These are phyloP conservation scores for Botrytis byssoidea DNA, from an alignment of 2,329 filamentous ascomycete genomes.

Conservation along the genomic window DNA sequence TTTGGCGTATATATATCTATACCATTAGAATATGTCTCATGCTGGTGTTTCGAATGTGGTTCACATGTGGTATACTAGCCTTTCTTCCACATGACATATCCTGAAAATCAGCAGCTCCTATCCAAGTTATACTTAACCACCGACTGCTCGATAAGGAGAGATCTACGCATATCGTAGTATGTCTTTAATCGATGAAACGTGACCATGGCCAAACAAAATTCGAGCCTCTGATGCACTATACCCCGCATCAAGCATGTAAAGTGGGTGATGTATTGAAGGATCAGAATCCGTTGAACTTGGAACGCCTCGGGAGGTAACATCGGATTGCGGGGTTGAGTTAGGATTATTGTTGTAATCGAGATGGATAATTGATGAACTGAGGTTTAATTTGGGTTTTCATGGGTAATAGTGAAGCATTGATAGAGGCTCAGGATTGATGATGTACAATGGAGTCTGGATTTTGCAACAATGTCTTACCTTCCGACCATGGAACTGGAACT, in stretches of 20 bases:
- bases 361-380: neutral
- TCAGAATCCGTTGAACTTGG: neutral
- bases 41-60: neutral
- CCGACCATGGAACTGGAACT: neutral
- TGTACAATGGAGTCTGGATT: neutral
- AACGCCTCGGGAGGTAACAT: neutral
- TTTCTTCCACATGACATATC: neutral
- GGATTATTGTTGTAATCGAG: neutral
- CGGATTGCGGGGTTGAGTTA: neutral
- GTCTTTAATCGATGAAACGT: neutral
- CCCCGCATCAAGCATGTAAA: neutral
- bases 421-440: neutral
- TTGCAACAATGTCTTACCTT: neutral
- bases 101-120: neutral
- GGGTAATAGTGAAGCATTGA: neutral
- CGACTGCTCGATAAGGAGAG: neutral
- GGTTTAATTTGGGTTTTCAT: neutral
- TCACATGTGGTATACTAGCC: neutral
- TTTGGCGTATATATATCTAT: neutral
- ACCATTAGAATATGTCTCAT: neutral
- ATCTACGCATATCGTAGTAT: neutral
- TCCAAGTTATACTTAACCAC: neutral
- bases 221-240: neutral
- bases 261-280: neutral
- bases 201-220: neutral